Evolutionary conservation across 2,329 filamentous ascomycete species (phyloP).

Genomic region (Exophiala spinifera): DNA sequence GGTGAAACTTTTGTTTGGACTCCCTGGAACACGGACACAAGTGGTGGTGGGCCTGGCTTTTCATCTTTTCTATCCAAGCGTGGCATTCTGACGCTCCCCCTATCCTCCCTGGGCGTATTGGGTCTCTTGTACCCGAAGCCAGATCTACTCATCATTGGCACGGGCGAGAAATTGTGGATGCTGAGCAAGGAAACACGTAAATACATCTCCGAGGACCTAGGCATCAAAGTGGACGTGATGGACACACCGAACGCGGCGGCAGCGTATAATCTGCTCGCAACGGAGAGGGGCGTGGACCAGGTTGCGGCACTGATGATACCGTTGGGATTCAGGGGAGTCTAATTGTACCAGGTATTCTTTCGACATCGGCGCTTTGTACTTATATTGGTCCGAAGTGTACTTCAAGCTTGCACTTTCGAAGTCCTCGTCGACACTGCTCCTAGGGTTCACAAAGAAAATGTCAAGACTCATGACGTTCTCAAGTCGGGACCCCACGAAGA

Average conservation of each 20-base stretch:
- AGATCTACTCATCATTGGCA: slow-evolving; percentile 88
- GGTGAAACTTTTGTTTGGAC: slow-evolving; percentile 88
- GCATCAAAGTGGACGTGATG: slow-evolving; percentile 80
- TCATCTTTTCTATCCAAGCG: slow-evolving; percentile 10
- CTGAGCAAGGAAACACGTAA: slow-evolving; percentile 71
- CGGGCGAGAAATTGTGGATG: slow-evolving; percentile 72
- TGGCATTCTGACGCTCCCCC: slow-evolving; percentile 18
- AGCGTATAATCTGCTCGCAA: slow-evolving; percentile 93
- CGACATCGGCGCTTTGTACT: too few species aligned
- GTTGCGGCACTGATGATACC: slow-evolving; percentile 51
- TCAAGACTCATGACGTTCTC: too few species aligned
- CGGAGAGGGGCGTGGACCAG: slow-evolving; percentile 70
- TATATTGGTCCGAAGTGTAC: too few species aligned
- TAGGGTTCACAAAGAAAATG: too few species aligned
- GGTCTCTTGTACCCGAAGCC: slow-evolving; percentile 27
- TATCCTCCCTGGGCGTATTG: slow-evolving; percentile 22
- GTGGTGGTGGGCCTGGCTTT: neutral
- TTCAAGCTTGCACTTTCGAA: too few species aligned
- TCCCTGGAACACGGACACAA: slow-evolving; percentile 59
- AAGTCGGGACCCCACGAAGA: too few species aligned
- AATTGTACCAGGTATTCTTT: neutral
- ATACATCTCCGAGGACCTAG: slow-evolving; percentile 64
- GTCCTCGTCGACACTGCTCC: too few species aligned
- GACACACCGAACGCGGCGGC: slow-evolving; percentile 92
- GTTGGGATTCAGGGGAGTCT: slow-evolving; percentile 14